Evolutionary conservation across 495 filamentous ascomycete species (phyloP), one percentile per base, ranked within the genome.

Genomic region (Arthonia radiata): DNA sequence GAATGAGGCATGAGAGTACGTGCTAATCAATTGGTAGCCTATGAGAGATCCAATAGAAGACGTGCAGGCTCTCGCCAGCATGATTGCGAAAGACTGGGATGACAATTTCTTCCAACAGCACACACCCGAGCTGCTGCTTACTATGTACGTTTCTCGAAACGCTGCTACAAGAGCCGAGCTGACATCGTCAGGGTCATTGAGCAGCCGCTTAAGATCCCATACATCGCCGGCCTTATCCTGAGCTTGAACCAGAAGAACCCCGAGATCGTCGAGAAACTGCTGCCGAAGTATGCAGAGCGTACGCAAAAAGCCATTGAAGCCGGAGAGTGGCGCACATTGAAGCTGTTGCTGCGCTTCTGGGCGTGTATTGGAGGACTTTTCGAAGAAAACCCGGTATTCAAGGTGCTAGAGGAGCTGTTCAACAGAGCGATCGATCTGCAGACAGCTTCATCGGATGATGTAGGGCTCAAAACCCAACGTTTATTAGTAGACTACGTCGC

Each of bases 161-260:
- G 23, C 17, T 17, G 17, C 19, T 23, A n/a, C 34, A 56, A 37
- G 35, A 40, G 42, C 24, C 31, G 40, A 24, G 33, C 37, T 28
- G 39, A 23, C 23, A 21, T 13, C 26, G 23, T 17, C 28, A 64
- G 57, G 23, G 55, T 71, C 23, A 39, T 81, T 13, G 86, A 99
- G 49, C 86, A 99, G 48, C 83, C 89, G 0, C 70, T 99, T 48
- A 93, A 93, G 52, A 83, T 80, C 28, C 89, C 86, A 2, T 93
- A 92, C 44, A 57, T 86, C 28, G 81, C 80, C 15, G 73, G 71
- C 14, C 66, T 81, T 3, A 57, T 81, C 15, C 55, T 92, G 26
- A 61, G 75, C 24, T 55, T 65, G 31, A 86, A 93, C 49, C 56
- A 59, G 18, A 48, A 71, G 32, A 77, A 75, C 30, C 58, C 67